Base-by-base conservation (phyloP, 805 yeast genomes). In the Candida broadrunensis region DNA sequence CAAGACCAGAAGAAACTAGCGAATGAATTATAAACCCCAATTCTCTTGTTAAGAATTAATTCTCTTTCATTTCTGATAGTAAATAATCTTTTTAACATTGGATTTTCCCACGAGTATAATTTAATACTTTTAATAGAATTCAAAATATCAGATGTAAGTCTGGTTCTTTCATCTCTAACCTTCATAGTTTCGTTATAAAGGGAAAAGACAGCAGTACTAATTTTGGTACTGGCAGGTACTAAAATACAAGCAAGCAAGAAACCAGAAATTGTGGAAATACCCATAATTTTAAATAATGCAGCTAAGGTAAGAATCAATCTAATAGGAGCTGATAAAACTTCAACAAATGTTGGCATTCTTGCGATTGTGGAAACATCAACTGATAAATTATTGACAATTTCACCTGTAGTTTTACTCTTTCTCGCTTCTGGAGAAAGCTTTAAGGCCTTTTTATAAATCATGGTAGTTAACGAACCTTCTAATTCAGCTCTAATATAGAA, bases 61-160 rank as follows among this genome's bases (percentile, higher is more conserved):
- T 68, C 72, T 44, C 63, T 58, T 15, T 54, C 56, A 46, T 66
- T 63, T 56, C 73, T 59, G 26, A 68, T 50, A 2, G 50, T 55
- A 37, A 49, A 50, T 29, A 68, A 54, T 36, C 59, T 56, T 24
- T 52, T 47, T 42, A 67, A 48, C 68, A 67, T 65, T 17, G 73
- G 72, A 24, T 46, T 46, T 43, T 68, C 73, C 73, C 73, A 68
- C 2, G 72, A 60, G 45, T 67, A 68, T 30, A 68, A 57, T 45
- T 68, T 68, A 49, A 68, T 55, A 36, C 65, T 60, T 44, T 67
- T 68, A 25, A 66, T 61, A 7, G 71, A 56, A 39, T 53, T 56
- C 39, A 68, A 57, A 36, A 68, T 64, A 44, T 68, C 73, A 21
- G 62, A 59, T 41, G 64, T 65, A 39, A 67, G 53, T 17, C 63